phyloP scores from a whole-genome alignment of 176 grass and related monocot species.

The Otatea glauca region DNA sequence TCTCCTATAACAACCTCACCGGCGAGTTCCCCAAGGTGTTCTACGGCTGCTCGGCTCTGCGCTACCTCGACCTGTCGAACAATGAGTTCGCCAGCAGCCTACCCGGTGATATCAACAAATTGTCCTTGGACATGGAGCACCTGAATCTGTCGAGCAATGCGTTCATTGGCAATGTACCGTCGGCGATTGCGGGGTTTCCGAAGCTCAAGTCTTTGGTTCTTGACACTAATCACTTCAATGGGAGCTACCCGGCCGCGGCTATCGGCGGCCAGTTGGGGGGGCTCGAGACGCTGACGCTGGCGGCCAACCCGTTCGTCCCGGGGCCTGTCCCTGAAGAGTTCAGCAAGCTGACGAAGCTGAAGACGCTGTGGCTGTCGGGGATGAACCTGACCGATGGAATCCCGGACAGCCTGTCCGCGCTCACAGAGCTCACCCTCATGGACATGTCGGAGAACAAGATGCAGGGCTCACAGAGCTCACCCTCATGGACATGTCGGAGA shows the following conservation, averaged over 20 bases:
- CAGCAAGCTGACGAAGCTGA: slow-evolving; percentile 39
- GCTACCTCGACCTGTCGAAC: slow-evolving; percentile 51
- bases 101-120: slow-evolving; percentile 31
- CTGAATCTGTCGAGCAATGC: slow-evolving; percentile 48
- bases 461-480: slow-evolving; percentile 46
- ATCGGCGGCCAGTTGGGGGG: slow-evolving; percentile 30
- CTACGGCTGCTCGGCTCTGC: slow-evolving; percentile 50
- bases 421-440: slow-evolving; percentile 36
- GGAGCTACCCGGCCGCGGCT: slow-evolving; percentile 42
- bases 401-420: slow-evolving; percentile 4
- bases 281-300: slow-evolving; percentile 51
- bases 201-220: slow-evolving; percentile 36
- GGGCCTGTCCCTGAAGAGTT: slow-evolving; percentile 43
- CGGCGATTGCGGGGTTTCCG: slow-evolving; percentile 8
- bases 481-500: slow-evolving; percentile 23
- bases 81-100: slow-evolving; percentile 50
- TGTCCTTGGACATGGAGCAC: slow-evolving; percentile 46
- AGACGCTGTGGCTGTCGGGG: slow-evolving; percentile 45
- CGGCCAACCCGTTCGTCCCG: slow-evolving; percentile 33
- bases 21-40: slow-evolving; percentile 41
- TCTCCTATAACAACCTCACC: slow-evolving; percentile 53
- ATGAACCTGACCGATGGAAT: slow-evolving; percentile 46
- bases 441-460: slow-evolving; percentile 46
- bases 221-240: slow-evolving; percentile 50
- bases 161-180: slow-evolving; percentile 53